Conservation (phyloP, 1,139 yeast species). For the Geotrichum reessii region DNA sequence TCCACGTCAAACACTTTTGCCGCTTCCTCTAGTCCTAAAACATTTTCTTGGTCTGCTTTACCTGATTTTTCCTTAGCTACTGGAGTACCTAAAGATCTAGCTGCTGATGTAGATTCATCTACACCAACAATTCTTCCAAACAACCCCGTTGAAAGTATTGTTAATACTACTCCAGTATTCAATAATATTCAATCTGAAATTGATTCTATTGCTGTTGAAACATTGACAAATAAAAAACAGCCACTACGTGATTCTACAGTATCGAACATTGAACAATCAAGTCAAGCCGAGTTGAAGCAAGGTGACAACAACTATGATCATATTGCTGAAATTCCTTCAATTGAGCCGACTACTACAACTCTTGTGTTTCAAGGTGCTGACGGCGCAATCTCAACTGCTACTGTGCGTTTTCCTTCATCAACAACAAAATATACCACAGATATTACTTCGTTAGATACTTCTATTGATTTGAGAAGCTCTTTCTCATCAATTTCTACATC, state of each 20-base stretch:
- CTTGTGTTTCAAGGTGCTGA: not conserved
- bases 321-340: not conserved
- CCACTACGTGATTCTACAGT: not conserved
- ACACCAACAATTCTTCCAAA: not conserved
- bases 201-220: not conserved
- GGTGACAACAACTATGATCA: not conserved
- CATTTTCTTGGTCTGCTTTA: not conserved
- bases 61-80: no score
- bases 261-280: not conserved
- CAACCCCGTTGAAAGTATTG: not conserved
- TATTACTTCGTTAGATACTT: not conserved
- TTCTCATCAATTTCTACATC: not conserved
- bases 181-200: not conserved
- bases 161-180: not conserved
- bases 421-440: not conserved
- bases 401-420: not conserved
- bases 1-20: not conserved
- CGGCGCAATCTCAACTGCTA: not conserved
- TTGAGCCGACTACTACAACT: not conserved
- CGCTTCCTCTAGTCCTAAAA: not conserved
- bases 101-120: not conserved
- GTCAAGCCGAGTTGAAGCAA: not conserved
- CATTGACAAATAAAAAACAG: not conserved
- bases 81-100: not conserved
- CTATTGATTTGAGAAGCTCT: not conserved